Percentiles rank a stretch among this genome's conserved stretches.
phyloP scores from a whole-genome alignment of 192 early-diverging fungal species.

The Mycoemilia scoparia region DNA sequence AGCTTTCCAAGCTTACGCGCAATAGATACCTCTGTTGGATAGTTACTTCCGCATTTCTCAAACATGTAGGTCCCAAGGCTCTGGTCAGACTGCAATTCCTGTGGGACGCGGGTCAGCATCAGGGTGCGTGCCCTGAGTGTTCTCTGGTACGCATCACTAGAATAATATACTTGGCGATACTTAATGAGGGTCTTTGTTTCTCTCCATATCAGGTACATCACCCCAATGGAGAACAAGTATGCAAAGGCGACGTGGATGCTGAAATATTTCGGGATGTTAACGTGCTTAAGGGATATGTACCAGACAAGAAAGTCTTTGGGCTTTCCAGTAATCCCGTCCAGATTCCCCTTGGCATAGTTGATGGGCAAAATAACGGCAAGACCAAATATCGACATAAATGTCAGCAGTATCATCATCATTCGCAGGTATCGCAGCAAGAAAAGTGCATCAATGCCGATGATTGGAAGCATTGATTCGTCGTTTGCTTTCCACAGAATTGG shows the following conservation, averaged over 20 bases:
- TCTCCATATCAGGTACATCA: constrained; percentile 32
- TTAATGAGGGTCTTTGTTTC: constrained; percentile 32
- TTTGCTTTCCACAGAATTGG: constrained; percentile 32
- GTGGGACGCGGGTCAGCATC: constrained; percentile 43
- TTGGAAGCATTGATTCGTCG: constrained; percentile 40
- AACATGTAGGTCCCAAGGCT: constrained; percentile 31
- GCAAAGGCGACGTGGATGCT: constrained; percentile 42
- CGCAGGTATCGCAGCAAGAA: constrained; percentile 48
- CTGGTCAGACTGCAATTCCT: constrained; percentile 33
- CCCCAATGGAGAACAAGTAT: constrained; percentile 36
- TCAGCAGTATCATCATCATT: constrained; percentile 37
- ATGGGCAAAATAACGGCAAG: constrained; percentile 41
- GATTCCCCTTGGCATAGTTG: constrained; percentile 41
- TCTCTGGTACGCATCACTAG: constrained; percentile 37
- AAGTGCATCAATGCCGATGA: constrained; percentile 52
- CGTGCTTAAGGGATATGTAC: constrained; percentile 27
- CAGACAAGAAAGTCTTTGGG: constrained; percentile 15
- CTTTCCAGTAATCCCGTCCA: constrained; percentile 9
- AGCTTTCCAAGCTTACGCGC: constrained; percentile 44
- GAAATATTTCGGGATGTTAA: constrained; percentile 31
- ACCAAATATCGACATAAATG: constrained; percentile 35
- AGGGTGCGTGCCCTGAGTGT: constrained; percentile 48
- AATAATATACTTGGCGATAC: constrained; percentile 35
- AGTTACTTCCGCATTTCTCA: constrained; percentile 17
- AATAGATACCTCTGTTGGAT: constrained; percentile 37